These are phyloP conservation scores for Alternaria sp. DNA, from an alignment of 2,329 filamentous ascomycete species.

Conservation along the genomic window DNA sequence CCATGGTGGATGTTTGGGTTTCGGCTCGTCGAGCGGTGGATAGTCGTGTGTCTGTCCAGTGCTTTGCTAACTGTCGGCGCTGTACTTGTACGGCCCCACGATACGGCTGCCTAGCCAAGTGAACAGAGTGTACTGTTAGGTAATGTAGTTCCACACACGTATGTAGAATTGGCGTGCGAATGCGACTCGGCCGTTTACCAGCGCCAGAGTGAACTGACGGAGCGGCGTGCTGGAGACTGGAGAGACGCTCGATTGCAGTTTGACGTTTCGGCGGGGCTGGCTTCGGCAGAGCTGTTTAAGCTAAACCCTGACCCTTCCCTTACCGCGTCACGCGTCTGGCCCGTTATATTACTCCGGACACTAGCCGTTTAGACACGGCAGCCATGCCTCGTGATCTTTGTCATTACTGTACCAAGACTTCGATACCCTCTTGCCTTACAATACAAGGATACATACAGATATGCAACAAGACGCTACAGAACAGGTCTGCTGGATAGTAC, in stretches of 20 bases:
- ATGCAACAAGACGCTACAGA: neutral
- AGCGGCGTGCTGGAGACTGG: constrained; percentile 17
- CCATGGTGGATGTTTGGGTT: constrained; percentile 37
- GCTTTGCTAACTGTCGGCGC: constrained; percentile 19
- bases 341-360: constrained; percentile 21
- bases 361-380: constrained; percentile 6
- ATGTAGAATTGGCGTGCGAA: constrained; percentile 6
- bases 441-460: neutral
- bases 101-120: constrained; percentile 34
- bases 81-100: constrained; percentile 23
- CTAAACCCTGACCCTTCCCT: constrained; percentile 12
- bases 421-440: neutral
- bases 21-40: neutral
- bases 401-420: neutral
- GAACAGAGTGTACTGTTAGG: constrained; percentile 17
- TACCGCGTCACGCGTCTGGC: constrained; percentile 23
- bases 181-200: constrained; percentile 22
- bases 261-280: constrained; percentile 30
- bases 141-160: constrained; percentile 20
- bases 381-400: constrained; percentile 8
- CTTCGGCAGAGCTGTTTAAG: constrained; percentile 20
- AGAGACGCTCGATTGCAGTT: constrained; percentile 18
- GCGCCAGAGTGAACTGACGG: constrained; percentile 25
- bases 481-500: neutral
- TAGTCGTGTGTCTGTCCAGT: neutral